Base-by-base conservation (phyloP, 139 green algal species). In the Chlamydomonas incerta region DNA sequence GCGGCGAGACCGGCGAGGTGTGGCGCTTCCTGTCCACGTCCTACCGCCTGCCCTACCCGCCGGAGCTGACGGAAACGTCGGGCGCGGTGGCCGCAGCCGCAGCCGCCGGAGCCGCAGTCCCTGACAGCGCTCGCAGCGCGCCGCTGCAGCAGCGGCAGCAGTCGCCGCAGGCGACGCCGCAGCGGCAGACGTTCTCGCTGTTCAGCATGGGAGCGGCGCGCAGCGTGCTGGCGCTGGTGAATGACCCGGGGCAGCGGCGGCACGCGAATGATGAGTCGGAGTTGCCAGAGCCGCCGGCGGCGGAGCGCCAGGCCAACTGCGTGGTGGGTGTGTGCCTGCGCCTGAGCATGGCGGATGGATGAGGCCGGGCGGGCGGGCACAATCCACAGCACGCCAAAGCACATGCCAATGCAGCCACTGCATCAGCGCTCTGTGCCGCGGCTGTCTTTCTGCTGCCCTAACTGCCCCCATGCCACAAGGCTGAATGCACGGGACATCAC, bases 181-280 rank as follows among this genome's bases (percentile, higher is more conserved):
- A n/a, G n/a, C n/a, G n/a, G n/a, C n/a, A n/a, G n/a, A n/a, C n/a
- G n/a, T 63, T 23, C 55, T 63, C 20, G 6, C 15, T 63, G 20
- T 23, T 26, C 20, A 4, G 55, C 55, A 63, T 63, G 55, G 20
- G 21, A 2, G 55, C 55, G 18, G 20, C 20, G 55, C 9, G 75
- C 75, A 72, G 28, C 60, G 75, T 83, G 75, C 62, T 83, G 75
- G 52, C 75, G 29, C 60, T 83, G 60, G 6, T 83, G 17, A 83
- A 83, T 35, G 75, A 83, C 62, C 26, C 37, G 29, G 41, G 47
- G 41, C 47, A 11, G 41, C 28, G 13, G 41, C 55, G 55, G 6
- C 21, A 26, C 55, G 41, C 55, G 55, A 10, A 23, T 23, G 6
- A 74, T 18, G 35, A 57, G 13, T 1, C 35, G 68, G 35, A 20